Evolutionary conservation across 805 yeast genomes (phyloP), one percentile per base, ranked within the genome.

Genomic region (Lipomyces mesembrius): DNA sequence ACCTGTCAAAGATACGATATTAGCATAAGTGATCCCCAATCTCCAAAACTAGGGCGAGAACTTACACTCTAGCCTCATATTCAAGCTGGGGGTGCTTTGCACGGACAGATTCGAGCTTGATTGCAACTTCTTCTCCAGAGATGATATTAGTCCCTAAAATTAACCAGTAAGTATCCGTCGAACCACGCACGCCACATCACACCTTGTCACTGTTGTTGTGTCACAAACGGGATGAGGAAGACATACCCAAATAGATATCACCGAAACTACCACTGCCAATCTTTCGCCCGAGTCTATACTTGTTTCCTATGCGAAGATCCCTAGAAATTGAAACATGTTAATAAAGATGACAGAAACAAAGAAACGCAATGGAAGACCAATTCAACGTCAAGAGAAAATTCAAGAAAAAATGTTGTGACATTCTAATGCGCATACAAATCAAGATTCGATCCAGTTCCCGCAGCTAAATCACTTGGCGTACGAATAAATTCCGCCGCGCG

Each of bases 231-330:
- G 14, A 27, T 17, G 51, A 56, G 59, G 35, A n/a, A 17, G 34
- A 65, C 76, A 37, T 69, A 68, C 82, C 90, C 71, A 92, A 84
- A 79, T 95, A 95, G 74, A 94, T 95, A 77, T 95, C 99, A 67
- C 99, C 99, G 78, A 94, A 94, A 11, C 98, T 93, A 22, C 99
- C 99, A 53, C 95, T 88, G 25, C 99, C 99, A 75, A 94, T 94
- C 79, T 93, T 93, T 68, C 97, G 88, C 52, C 97, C 97, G 75
- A 93, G 89, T 64, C 97, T 86, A 80, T 88, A 93, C 80, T 93
- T 94, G 82, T 95, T 91, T 61, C 98, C 98, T 52, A 94, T 94
- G 77, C 96, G 85, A 76, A 90, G 83, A 79, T 91, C 97, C 39
- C 71, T 68, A 56, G 25, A 32, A 17, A 62, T 37, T 43, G 20